Evolutionary conservation across 2,329 filamentous ascomycete species (phyloP), one percentile per base, ranked within the genome.

Genomic region (Neofusicoccum ribis): DNA sequence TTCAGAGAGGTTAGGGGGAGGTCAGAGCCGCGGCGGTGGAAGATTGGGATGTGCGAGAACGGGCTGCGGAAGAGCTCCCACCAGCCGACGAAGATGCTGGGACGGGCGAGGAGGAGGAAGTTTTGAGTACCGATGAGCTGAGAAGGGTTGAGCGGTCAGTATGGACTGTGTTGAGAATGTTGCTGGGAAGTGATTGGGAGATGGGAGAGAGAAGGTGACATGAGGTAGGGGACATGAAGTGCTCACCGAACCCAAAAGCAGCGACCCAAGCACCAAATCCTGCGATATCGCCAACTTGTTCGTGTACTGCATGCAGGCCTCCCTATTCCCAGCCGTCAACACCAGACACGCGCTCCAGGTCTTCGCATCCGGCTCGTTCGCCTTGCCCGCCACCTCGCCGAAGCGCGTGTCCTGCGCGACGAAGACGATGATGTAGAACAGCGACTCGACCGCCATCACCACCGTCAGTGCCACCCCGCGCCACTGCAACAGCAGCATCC

Each of bases 111-210:
- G 63, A 76, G 58, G 71, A 78, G 36, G 73, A 78, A 68, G 70
- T 77, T 62, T 51, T 72, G 68, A 70, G 80, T 66, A 70, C 80
- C 66, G 58, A 74, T 66, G 69, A 80, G 62, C 73, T 81, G 47
- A 70, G 74, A 59, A 34, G 27, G 63, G 51, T 58, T 37, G 34
- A 44, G 49, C 5, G 50, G 51, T 20, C 31, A 11, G 41, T 36
- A 7, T 37, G 11, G 15, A 23, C 8, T 5, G 7, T 14, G 2
- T 14, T 3, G 7, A 20, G 14, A 27, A 37, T n/a, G 52, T n/a
- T 14, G 6, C 7, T 8, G 20, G 23, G 23, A 17, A 36, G 54
- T 23, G 23, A 23, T 23, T 23, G 3, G 3, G 15, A 9, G 11
- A 31, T 12, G 20, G 12, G 49, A 27, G 31, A 43, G 36, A 20